Evolutionary conservation across 1,284 basidiomycete genomes (phyloP), one percentile per base, ranked within the genome.

Genomic region (Anthracocystis panici-leucophaei): DNA sequence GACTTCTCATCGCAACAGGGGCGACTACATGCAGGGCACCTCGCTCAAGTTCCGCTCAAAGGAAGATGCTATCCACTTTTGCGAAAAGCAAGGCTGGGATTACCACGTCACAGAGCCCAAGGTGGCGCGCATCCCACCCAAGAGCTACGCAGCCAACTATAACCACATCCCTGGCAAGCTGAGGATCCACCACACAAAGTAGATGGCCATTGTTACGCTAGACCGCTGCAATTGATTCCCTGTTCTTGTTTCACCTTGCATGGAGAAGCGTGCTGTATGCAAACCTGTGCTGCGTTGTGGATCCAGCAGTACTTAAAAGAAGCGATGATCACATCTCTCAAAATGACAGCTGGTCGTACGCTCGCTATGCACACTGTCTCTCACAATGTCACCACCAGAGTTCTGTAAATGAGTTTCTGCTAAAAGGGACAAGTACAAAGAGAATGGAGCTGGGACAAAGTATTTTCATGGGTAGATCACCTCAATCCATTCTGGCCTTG

Each of bases 21-120:
- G 94, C 68, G 96, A 99, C 87, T 98, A 97, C 87, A 92, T 98
- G 91, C 96, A 99, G 86, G 95, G 93, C 31, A 93, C 93, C 2
- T 90, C 91, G 18, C 81, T 98, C 82, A 90, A 91, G 46, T 99
- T 99, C 90, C 89, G 90, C 77, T 91, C 91, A 56, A 93, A 93
- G 87, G 94, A 95, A 84, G 94, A 95, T 82, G 96, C 97, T 25
- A 89, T 97, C 70, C 92, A 94, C 84, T 99, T 99, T 81, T 92
- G 87, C 73, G 79, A 84, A 68, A 84, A 83, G 76, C 82, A 84
- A 57, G 80, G 82, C 46, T 84, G 81, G 84, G 76, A 84, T 62
- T 87, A 85, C 79, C 84, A 84, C 59, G 79, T 87, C 40, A 82
- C 85, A 68, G 82, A 86, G 75, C 86, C 86, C 20, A 83, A 87